Base-by-base conservation (phyloP, 2,329 filamentous ascomycete genomes). In the Pyrenophora seminiperda region DNA sequence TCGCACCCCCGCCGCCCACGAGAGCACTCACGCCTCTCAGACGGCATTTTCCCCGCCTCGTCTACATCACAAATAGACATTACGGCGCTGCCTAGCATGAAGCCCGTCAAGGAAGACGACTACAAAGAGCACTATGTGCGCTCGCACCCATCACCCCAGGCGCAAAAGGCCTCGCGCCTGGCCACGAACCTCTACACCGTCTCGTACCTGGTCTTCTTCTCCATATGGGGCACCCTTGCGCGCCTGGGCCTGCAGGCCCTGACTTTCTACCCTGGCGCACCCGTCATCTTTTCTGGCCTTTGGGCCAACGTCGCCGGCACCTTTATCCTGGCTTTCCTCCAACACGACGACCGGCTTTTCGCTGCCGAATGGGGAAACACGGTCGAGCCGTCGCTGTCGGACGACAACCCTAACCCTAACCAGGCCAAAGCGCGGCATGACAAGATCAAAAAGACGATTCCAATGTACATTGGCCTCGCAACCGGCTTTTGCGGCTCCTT, bases 271-370 rank as follows among this genome's bases (percentile, higher is more conserved):
- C 85, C 88, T 1, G 88, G 87, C 17, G 84, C 89, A 0, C 91
- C 91, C 0, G 77, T 94, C 17, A 77, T 84, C 4, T 92, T 90
- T 47, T 82, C 84, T 41, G 86, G 89, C 2, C 74, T 96, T 17
- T 97, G 93, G 93, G 87, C 91, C 53, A 97, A 97, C 65, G 87
- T 96, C 38, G 84, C 79, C 1, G 93, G 93, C 1, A 88, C 89
- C 47, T 68, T 95, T 0, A 60, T 96, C 50, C 89, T 97, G 83
- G 93, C 94, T 2, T 95, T 96, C 66, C 79, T 97, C 2, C 76
- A 83, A 7, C 90, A 96, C 73, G 90, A 96, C 65, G 80, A 84
- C 54, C 85, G 82, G 62, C 75, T 96, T 5, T 95, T 96, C 70
- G 82, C 82, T 22, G 74, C 84, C 50, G 86, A 89, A 74, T 87